These are phyloP conservation scores for Babjeviella inositovora DNA, from an alignment of 805 yeast genomes.

Conservation along the genomic window DNA sequence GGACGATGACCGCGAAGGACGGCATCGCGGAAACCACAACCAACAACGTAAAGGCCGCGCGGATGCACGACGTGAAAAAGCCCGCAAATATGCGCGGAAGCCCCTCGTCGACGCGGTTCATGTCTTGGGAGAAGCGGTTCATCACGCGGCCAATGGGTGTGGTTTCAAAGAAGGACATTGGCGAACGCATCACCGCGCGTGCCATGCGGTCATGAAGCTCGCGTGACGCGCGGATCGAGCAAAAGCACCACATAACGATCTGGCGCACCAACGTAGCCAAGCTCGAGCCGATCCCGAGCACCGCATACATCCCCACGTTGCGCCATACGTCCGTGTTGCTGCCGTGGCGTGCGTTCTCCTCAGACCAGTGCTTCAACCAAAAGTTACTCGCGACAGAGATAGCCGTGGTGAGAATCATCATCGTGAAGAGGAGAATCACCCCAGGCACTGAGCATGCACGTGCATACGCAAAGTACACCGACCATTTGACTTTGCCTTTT, in stretches of 20 bases:
- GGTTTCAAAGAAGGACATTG: conserved; percentile 54
- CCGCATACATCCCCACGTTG: conserved; percentile 37
- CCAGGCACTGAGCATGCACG: conserved; percentile 42
- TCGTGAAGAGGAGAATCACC: conserved; percentile 18
- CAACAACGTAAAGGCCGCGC: conserved; percentile 28
- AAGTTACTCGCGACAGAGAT: conserved; percentile 25
- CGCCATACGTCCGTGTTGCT: conserved; percentile 21
- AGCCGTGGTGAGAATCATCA: conserved; percentile 12
- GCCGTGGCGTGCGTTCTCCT: conserved; percentile 22
- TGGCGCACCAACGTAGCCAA: conserved; percentile 27
- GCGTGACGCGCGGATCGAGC: conserved; percentile 40
- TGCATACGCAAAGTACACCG: conserved; percentile 35
- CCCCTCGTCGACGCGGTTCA: conserved; percentile 35
- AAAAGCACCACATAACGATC: conserved; percentile 28
- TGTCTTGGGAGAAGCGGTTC: conserved; percentile 51
- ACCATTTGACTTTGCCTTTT: conserved; percentile 39
- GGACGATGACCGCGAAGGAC: conserved; percentile 27
- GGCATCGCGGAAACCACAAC: conserved; percentile 43
- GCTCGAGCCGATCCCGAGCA: conserved; percentile 36
- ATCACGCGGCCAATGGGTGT: conserved; percentile 55
- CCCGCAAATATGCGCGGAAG: conserved; percentile 37
- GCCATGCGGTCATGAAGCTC: conserved; percentile 44
- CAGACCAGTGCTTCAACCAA: conserved; percentile 63
- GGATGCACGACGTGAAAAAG: conserved; percentile 24
- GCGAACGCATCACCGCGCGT: conserved; percentile 31